Conservation (phyloP, 2,329 filamentous ascomycete species). For the Hawksworthiomyces lignivorus region DNA sequence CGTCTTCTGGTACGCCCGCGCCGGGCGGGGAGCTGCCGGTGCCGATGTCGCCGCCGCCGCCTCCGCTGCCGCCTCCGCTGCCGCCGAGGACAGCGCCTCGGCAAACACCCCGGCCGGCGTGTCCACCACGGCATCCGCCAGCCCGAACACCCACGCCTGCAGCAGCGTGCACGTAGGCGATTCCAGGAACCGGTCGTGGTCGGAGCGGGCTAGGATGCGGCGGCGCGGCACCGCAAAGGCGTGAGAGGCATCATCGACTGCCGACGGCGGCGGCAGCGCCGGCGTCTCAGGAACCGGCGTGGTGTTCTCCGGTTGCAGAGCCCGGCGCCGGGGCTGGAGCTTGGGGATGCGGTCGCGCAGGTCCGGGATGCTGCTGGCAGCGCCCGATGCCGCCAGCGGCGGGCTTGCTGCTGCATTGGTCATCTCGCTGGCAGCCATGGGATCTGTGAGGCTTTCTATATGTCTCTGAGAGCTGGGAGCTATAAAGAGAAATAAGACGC, state of each 20-base stretch:
- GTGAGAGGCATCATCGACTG: conserved; percentile 25
- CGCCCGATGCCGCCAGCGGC: not conserved
- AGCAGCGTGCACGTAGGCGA: conserved; percentile 72
- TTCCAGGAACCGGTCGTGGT: conserved; percentile 73
- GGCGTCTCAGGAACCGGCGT: conserved; percentile 69
- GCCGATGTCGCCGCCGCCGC: no score
- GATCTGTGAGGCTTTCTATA: no score
- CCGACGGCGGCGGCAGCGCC: conserved; percentile 56
- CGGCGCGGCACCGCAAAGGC: conserved; percentile 61
- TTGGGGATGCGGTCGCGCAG: conserved; percentile 56
- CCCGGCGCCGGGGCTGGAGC: conserved; percentile 56
- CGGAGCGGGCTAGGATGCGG: conserved; percentile 71
- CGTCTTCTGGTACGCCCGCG: conserved; percentile 9
- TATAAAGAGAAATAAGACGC: no score
- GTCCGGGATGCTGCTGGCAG: conserved; percentile 30
- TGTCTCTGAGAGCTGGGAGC: no score
- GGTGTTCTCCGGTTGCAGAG: conserved; percentile 42
- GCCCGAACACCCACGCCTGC: conserved; percentile 74
- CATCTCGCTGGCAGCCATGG: no score
- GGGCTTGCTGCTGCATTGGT: no score
- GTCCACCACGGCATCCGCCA: conserved; percentile 74
- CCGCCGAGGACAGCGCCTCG: conserved; percentile 4
- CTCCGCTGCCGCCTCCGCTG: not conserved
- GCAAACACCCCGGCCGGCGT: conserved; percentile 33
- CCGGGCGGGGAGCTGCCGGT: not conserved